Percentiles rank a stretch among this genome's conserved stretches.
Conservation (phyloP, 2,329 filamentous ascomycete species). For the Fusarium agapanthi region DNA sequence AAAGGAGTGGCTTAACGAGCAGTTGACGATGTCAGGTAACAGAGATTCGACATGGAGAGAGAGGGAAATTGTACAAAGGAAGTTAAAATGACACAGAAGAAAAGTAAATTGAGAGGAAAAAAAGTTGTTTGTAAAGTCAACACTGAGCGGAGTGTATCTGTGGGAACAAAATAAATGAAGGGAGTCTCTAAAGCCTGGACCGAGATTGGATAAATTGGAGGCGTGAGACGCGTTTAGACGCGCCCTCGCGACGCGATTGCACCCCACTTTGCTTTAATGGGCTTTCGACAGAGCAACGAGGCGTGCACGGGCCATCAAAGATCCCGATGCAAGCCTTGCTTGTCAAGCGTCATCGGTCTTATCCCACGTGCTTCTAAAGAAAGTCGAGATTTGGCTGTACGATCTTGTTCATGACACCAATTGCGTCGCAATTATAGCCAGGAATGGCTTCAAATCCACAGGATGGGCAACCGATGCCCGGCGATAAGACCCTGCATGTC, state of each 20-base stretch:
- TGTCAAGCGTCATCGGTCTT: slow-evolving; percentile 41
- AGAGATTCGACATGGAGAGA: slow-evolving; percentile 28
- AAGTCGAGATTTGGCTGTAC: slow-evolving; percentile 20
- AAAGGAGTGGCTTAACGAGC: slow-evolving; percentile 30
- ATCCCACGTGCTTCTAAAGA: slow-evolving; percentile 35
- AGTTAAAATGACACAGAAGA: neutral
- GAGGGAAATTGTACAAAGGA: neutral
- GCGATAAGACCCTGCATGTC: slow-evolving; percentile 48
- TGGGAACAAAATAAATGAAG: slow-evolving; percentile 34
- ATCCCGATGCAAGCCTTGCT: slow-evolving; percentile 24
- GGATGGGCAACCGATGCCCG: slow-evolving; percentile 36
- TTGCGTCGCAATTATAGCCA: slow-evolving; percentile 45
- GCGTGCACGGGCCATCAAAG: slow-evolving; percentile 34
- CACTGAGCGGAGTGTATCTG: slow-evolving; percentile 33
- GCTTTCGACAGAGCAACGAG: slow-evolving; percentile 30
- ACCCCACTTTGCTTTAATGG: slow-evolving; percentile 47
- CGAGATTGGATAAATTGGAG: slow-evolving; percentile 39
- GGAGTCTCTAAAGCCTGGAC: slow-evolving; percentile 35
- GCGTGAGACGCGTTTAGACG: slow-evolving; percentile 46
- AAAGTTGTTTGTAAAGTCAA: slow-evolving; percentile 32
- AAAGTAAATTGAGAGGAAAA: slow-evolving; percentile 13
- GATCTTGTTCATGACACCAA: slow-evolving; percentile 39
- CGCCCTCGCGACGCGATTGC: slow-evolving; percentile 43
- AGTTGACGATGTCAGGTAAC: slow-evolving; percentile 17
- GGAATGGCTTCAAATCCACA: slow-evolving; percentile 47